Evolutionary conservation across 2,329 filamentous ascomycete species (phyloP), one percentile per base, ranked within the genome.

Genomic region (Neopestalotiopsis sp.): DNA sequence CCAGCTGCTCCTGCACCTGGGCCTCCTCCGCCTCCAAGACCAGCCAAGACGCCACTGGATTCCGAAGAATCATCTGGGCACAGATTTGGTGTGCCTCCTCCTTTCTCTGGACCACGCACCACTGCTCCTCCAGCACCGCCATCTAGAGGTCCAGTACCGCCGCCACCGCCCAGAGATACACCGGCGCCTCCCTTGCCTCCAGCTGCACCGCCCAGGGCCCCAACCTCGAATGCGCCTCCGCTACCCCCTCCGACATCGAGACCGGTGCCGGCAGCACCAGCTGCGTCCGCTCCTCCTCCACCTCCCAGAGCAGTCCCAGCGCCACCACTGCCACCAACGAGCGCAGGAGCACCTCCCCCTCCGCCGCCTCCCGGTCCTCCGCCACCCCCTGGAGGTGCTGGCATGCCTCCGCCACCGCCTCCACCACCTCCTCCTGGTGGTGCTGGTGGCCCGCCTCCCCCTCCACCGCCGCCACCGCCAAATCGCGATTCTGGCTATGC

Each of bases 71-170:
- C 84, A 24, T 81, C 81, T 45, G 74, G 77, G 4, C 85, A 88
- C 66, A 91, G 85, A 73, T 94, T 94, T 76, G 89, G 88, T 42
- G 93, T 97, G 5, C 94, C 95, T 67, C 94, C 95, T 6, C 90
- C 93, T 2, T 97, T 97, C 76, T 77, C 87, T 63, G 91, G 92
- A 61, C 89, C 91, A 74, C 82, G 89, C 71, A 76, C 72, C 65
- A 88, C 89, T 58, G 85, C 85, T n/a, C 91, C 93, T 53, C 93
- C 93, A n/a, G 90, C 92, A 64, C 91, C 93, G 30, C 92, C 93
- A 49, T 90, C 87, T 77, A 90, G 93, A 72, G 89, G 89, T 38
- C 85, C 90, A 49, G 89, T 91, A 20, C 93, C 94, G 70, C 93
- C 93, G 40, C 92, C 92, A 10, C 92, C 90, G 3, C 89, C 91